Percentiles rank a stretch among this genome's conserved stretches.
phyloP scores from a whole-genome alignment of 352 stramenopile genomes.

The Phytopythium oedochilum region DNA sequence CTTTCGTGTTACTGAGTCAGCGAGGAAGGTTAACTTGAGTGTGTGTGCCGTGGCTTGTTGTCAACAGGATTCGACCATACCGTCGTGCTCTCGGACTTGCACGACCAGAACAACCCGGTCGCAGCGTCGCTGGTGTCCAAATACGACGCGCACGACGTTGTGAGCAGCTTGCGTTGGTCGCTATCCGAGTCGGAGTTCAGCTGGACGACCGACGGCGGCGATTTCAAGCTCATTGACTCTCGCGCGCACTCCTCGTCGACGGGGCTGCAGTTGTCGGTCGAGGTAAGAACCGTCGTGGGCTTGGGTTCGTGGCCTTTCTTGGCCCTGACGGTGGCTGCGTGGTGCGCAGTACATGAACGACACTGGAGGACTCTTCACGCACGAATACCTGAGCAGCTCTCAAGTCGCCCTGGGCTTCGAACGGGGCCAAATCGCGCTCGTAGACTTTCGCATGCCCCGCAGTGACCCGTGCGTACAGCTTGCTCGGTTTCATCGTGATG shows the following conservation, averaged over 20 bases:
- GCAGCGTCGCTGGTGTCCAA: conserved; percentile 39
- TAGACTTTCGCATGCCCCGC: conserved; percentile 64
- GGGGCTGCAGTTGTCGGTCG: conserved; percentile 1
- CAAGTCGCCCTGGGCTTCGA: conserved; percentile 69
- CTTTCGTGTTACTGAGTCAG: not conserved
- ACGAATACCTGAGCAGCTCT: conserved; percentile 56
- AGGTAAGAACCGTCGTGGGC: conserved; percentile 4
- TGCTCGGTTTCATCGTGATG: not conserved
- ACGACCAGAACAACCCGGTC: conserved; percentile 28
- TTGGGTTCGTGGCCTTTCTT: not conserved
- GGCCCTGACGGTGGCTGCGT: not conserved
- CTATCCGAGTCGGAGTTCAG: conserved; percentile 43
- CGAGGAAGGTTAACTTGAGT: not conserved
- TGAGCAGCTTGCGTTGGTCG: conserved; percentile 76
- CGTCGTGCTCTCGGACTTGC: conserved; percentile 65
- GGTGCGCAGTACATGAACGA: conserved; percentile 30
- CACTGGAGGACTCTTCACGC: conserved; percentile 61
- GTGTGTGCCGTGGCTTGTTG: conserved; percentile 1
- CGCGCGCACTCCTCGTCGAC: conserved; percentile 19
- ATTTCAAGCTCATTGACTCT: conserved; percentile 62
- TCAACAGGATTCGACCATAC: conserved; percentile 73
- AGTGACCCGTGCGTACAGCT: conserved; percentile 25
- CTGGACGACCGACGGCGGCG: conserved; percentile 78
- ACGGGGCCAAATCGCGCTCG: conserved; percentile 43
- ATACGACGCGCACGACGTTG: conserved; percentile 69